A percentile compares a stretch with the other conserved stretches of the same genome.
These are phyloP conservation scores for Dryas octopetala DNA, from an alignment of 306 rosid species.

Conservation along the genomic window DNA sequence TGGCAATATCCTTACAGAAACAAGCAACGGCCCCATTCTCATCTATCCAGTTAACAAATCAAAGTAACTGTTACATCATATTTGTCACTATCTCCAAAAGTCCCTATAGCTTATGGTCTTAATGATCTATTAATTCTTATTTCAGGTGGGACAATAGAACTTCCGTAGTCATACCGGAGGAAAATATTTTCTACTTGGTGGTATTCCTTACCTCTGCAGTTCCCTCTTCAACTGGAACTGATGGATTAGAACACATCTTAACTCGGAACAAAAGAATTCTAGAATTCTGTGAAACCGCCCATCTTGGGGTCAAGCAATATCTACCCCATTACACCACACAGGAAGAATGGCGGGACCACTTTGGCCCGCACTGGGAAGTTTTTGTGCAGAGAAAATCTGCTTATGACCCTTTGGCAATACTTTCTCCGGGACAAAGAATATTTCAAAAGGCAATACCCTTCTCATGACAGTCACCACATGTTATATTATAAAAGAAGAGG, in stretches of 20 bases:
- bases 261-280: slow-evolving; percentile 78
- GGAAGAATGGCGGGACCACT: slow-evolving; percentile 84
- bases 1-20: slow-evolving; percentile 71
- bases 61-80: slow-evolving; percentile 38
- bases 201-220: slow-evolving; percentile 88
- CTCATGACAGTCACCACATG: slow-evolving; percentile 35
- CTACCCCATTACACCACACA: slow-evolving; percentile 76
- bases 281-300: slow-evolving; percentile 65
- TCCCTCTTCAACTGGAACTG: slow-evolving; percentile 69
- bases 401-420: slow-evolving; percentile 87
- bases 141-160: slow-evolving; percentile 93
- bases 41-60: slow-evolving; percentile 92
- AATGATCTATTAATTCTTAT: slow-evolving; percentile 26
- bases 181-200: slow-evolving; percentile 77
- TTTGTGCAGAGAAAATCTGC: slow-evolving; percentile 66
- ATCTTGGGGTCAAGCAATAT: slow-evolving; percentile 84
- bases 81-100: neutral
- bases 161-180: slow-evolving; percentile 75
- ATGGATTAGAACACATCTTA: slow-evolving; percentile 77
- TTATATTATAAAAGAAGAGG: slow-evolving; percentile 21
- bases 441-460: slow-evolving; percentile 61
- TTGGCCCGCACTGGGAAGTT: slow-evolving; percentile 76
- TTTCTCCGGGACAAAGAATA: slow-evolving; percentile 89
- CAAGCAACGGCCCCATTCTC: slow-evolving; percentile 85
- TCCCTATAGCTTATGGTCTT: neutral